These are phyloP conservation scores for Coemansia sp. DNA, from an alignment of 192 early-diverging fungal genomes.

Conservation along the genomic window DNA sequence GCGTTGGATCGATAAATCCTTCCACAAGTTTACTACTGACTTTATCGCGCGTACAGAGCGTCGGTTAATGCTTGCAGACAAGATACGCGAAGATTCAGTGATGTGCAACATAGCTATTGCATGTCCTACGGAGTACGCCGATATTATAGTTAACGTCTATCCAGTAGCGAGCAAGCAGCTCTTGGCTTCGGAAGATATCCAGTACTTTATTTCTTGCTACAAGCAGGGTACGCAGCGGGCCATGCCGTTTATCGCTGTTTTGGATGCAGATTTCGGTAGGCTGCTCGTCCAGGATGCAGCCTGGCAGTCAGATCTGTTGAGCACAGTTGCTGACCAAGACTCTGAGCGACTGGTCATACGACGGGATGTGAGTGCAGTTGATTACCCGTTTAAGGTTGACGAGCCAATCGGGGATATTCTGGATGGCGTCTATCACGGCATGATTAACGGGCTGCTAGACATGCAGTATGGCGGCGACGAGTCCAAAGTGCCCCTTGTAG, in stretches of 20 bases:
- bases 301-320: slow-evolving; percentile 83
- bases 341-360: slow-evolving; percentile 80
- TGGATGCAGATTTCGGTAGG: slow-evolving; percentile 86
- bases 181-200: slow-evolving; percentile 27
- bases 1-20: slow-evolving; percentile 80
- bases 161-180: slow-evolving; percentile 6
- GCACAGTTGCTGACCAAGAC: slow-evolving; percentile 62
- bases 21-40: slow-evolving; percentile 69
- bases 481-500: slow-evolving; percentile 66
- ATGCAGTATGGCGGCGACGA: slow-evolving; percentile 63
- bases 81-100: too few relatives aligned
- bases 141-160: slow-evolving; percentile 51
- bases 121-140: too few relatives aligned
- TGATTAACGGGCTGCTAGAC: slow-evolving; percentile 67
- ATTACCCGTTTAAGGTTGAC: slow-evolving; percentile 63
- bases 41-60: slow-evolving; percentile 67
- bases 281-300: slow-evolving; percentile 93
- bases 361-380: slow-evolving; percentile 82
- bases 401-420: slow-evolving; percentile 87
- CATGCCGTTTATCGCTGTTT: slow-evolving; percentile 84
- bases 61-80: too few relatives aligned
- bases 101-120: too few relatives aligned
- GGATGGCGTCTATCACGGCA: slow-evolving; percentile 69
- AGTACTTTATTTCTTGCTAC: slow-evolving; percentile 27
- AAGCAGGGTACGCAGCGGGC: slow-evolving; percentile 63